Evolutionary conservation across 2,329 filamentous ascomycete species (phyloP).

Genomic region (Calycina herbarum): DNA sequence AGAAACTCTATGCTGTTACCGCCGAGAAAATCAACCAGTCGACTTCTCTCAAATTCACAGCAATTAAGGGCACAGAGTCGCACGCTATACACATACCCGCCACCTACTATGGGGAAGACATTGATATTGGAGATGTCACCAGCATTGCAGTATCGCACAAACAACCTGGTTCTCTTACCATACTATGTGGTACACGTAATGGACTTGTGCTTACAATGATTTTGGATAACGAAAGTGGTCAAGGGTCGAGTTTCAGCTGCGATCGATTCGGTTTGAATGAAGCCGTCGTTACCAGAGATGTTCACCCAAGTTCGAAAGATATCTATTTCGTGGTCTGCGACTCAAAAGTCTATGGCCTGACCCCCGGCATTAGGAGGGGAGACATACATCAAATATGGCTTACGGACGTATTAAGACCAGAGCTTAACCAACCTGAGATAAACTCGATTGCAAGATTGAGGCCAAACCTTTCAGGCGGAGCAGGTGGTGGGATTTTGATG

Average conservation of each 20-base stretch:
- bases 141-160: constrained; percentile 28
- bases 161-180: constrained; percentile 17
- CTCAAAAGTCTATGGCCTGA: constrained; percentile 41
- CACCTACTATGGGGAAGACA: background rate
- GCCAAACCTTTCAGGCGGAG: constrained; percentile 32
- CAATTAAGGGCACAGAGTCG: constrained; percentile 14
- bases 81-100: constrained; percentile 20
- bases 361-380: constrained; percentile 6
- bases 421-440: constrained; percentile 48
- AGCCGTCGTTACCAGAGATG: constrained; percentile 30
- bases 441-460: constrained; percentile 48
- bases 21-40: constrained; percentile 22
- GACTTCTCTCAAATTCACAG: constrained; percentile 25
- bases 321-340: constrained; percentile 51
- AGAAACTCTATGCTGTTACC: constrained; percentile 22
- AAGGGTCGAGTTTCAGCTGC: constrained; percentile 19
- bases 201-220: constrained; percentile 32
- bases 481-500: constrained; percentile 44
- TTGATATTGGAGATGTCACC: constrained; percentile 27
- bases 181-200: constrained; percentile 36
- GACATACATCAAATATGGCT: constrained; percentile 48
- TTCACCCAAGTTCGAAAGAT: constrained; percentile 18
- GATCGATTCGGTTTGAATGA: constrained; percentile 33
- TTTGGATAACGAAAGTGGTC: constrained; percentile 19
- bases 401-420: constrained; percentile 50